phyloP scores from a whole-genome alignment of 495 filamentous ascomycete species.

The Hypoxylon trugodes region DNA sequence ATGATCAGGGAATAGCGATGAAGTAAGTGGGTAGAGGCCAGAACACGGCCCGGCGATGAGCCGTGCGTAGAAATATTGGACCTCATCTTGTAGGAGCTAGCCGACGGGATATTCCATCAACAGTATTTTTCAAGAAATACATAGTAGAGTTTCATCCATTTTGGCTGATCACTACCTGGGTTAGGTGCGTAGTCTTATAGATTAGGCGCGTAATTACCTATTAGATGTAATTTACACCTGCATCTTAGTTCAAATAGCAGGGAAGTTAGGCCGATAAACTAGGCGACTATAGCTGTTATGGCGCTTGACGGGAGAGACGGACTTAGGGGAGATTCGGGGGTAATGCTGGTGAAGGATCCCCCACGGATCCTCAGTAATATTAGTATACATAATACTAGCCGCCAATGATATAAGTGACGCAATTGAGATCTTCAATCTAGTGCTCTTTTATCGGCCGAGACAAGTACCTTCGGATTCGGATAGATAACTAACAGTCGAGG shows the following conservation, averaged over 20 bases:
- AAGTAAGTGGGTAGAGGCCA: background rate
- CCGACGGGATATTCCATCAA: slow-evolving; percentile 11
- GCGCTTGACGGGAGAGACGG: no score
- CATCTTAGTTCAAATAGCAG: no score
- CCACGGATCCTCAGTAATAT: background rate
- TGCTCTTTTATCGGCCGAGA: background rate
- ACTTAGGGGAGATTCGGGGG: background rate
- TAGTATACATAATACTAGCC: background rate
- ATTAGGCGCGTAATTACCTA: no score
- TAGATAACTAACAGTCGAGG: no score
- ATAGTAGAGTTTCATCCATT: no score
- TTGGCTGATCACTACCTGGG: no score
- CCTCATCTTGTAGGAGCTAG: slow-evolving; percentile 6
- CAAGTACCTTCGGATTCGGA: no score
- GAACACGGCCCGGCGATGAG: slow-evolving; percentile 12
- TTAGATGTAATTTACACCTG: no score
- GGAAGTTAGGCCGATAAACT: no score
- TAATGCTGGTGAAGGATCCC: background rate
- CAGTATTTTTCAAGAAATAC: no score
- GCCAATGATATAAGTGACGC: background rate
- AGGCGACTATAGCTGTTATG: no score
- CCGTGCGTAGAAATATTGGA: slow-evolving; percentile 32
- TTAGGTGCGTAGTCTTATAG: no score
- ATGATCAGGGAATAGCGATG: background rate
- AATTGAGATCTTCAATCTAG: background rate